Evolutionary conservation across 352 stramenopile genomes (phyloP), one percentile per base, ranked within the genome.

Genomic region (Pythium sp.): DNA sequence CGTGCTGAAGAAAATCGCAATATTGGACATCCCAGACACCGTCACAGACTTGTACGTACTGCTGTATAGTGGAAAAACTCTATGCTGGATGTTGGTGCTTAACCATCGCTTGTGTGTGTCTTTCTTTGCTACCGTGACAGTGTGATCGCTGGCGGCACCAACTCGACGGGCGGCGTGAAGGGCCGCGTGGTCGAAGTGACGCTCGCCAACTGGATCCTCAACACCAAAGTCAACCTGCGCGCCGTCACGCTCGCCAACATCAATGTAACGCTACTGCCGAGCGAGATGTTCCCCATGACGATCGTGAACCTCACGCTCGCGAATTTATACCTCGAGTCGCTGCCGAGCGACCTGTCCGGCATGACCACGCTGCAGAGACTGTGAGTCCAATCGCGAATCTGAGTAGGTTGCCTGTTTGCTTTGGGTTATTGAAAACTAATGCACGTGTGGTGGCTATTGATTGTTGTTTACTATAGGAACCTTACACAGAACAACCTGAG

Each of bases 161-260:
- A 59, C 51, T 49, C 36, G n/a, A 65, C 49, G 5, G 58, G 65
- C 2, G 56, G 65, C 5, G 56, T 58, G 14, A 70, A 70, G 24
- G 65, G 65, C 36, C 57, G 26, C 22, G 58, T 55, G 14, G 65
- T 65, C 9, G 41, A 65, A 9, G 51, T 58, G 6, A 26, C 56
- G 18, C 41, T 70, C 38, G 65, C 57, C 22, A 58, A 65, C 32
- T 65, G 65, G 57, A 15, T 70, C n/a, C 57, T 65, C n/a, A 53
- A 20, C 14, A 62, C 57, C 41, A 70, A 70, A 15, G 46, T 41
- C 9, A 62, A 28, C 28, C 58, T 70, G 24, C 65, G 34, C 15
- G 24, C 47, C 32, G 65, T 70, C 58, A 66, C 65, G 20, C 9
- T 70, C 46, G 65, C 65, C 5, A 70, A 70, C n/a, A 65, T 70